Evolutionary conservation across 202 grass and related monocot genomes (phyloP).

Genomic region (Elaeis oleifera): DNA sequence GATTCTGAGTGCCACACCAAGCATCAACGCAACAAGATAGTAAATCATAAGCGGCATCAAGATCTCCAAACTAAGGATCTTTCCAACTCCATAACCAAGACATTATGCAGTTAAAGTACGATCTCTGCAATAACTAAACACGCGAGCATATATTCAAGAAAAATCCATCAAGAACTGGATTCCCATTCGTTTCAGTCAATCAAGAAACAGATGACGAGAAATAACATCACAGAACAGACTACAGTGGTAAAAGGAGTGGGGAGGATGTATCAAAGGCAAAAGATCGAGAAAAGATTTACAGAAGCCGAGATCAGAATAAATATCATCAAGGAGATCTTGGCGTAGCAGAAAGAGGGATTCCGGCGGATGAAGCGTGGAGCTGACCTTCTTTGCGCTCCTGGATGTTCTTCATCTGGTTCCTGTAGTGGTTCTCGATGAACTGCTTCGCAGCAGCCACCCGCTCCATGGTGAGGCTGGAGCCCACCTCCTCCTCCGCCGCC

Average conservation of each 20-base stretch:
- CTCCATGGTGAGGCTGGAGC: conserved; percentile 92
- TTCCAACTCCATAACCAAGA: too few species aligned
- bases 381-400: conserved; percentile 87
- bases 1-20: too few species aligned
- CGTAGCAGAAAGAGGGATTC: not conserved
- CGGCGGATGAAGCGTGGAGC: conserved; percentile 1
- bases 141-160: too few species aligned
- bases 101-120: too few species aligned
- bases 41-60: too few species aligned
- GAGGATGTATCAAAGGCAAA: not conserved
- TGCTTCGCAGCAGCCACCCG: conserved; percentile 89
- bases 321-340: not conserved
- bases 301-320: conserved; percentile 3
- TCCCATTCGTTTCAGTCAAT: too few species aligned
- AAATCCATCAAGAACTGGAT: too few species aligned
- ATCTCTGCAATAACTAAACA: too few species aligned
- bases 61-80: too few species aligned
- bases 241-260: not conserved
- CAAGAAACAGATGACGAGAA: too few species aligned
- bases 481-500: conserved; percentile 25
- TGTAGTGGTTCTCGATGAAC: conserved; percentile 99
- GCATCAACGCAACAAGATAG: too few species aligned
- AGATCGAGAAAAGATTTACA: not conserved
- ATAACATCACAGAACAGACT: not conserved
- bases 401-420: conserved; percentile 87